Percentiles rank a stretch among this genome's conserved stretches.
phyloP scores from a whole-genome alignment of 352 stramenopile genomes.

The Pythium insidiosum region DNA sequence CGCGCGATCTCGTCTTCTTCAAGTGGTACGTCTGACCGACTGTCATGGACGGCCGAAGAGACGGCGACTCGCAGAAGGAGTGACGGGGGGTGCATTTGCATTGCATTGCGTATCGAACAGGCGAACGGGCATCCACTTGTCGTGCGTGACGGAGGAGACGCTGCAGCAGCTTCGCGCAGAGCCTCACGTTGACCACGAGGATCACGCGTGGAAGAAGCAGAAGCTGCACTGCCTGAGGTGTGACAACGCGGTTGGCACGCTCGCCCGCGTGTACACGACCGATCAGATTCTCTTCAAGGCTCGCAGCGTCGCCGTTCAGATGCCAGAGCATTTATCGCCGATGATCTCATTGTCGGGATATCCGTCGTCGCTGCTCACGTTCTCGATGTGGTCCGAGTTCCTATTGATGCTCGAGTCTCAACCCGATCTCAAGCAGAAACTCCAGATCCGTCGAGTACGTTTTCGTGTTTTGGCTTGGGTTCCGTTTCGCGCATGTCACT shows the following conservation, averaged over 20 bases:
- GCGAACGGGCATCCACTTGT: slow-evolving; percentile 65
- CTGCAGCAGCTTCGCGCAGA: slow-evolving; percentile 45
- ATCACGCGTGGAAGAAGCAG: slow-evolving; percentile 47
- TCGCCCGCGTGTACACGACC: slow-evolving; percentile 49
- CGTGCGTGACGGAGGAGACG: slow-evolving; percentile 49
- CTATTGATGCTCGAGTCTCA: slow-evolving; percentile 72
- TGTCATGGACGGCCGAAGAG: no score
- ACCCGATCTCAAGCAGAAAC: slow-evolving; percentile 48
- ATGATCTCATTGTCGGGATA: slow-evolving; percentile 70
- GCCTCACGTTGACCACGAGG: slow-evolving; percentile 25
- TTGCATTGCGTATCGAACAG: slow-evolving; percentile 16
- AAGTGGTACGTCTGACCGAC: slow-evolving; percentile 33
- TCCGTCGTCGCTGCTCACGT: slow-evolving; percentile 58
- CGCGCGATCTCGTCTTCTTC: slow-evolving; percentile 67
- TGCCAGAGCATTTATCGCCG: slow-evolving; percentile 61
- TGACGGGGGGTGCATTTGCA: no score
- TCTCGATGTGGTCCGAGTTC: slow-evolving; percentile 72
- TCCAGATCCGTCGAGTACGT: slow-evolving; percentile 46
- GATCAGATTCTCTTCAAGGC: slow-evolving; percentile 73
- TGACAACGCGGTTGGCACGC: slow-evolving; percentile 45
- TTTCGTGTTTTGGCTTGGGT: not conserved
- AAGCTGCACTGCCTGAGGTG: slow-evolving; percentile 63
- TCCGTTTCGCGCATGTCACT: not conserved
- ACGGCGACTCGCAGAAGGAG: no score
- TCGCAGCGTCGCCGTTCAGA: slow-evolving; percentile 53